A percentile compares a stretch with the other conserved stretches of the same genome.
Evolutionary conservation across 2,329 filamentous ascomycete genomes (phyloP).

Genomic region (Cladosporium sp.): DNA sequence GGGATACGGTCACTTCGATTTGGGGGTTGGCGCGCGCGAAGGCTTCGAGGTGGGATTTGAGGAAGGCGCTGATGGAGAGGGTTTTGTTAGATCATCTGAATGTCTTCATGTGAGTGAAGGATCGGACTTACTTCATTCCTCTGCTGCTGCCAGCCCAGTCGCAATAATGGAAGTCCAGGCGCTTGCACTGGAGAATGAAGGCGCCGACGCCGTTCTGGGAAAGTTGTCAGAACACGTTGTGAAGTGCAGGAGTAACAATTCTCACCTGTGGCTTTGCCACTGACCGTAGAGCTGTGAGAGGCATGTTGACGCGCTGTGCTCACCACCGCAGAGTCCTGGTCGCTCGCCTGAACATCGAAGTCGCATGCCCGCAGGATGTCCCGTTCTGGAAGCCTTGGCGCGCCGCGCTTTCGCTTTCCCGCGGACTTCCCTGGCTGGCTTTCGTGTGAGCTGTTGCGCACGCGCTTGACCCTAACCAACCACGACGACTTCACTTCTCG

Average conservation of each 20-base stretch:
- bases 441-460: background rate
- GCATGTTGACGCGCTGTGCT: slow-evolving; percentile 32
- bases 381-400: background rate
- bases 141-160: slow-evolving; percentile 89
- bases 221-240: slow-evolving; percentile 12
- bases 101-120: background rate
- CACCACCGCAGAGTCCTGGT: no score
- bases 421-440: background rate
- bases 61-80: slow-evolving; percentile 58
- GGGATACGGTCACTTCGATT: slow-evolving; percentile 87
- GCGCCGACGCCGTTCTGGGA: slow-evolving; percentile 87
- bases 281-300: slow-evolving; percentile 45
- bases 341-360: background rate
- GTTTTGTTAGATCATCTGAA: background rate
- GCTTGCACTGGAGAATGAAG: slow-evolving; percentile 96
- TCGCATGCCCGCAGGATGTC: background rate
- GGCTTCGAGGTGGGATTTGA: slow-evolving; percentile 65
- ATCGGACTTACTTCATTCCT: slow-evolving; percentile 73
- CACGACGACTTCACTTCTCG: no score
- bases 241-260: background rate
- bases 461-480: background rate
- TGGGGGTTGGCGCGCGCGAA: slow-evolving; percentile 79
- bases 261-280: slow-evolving; percentile 52
- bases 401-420: background rate
- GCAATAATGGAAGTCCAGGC: slow-evolving; percentile 93